Evolutionary conservation across 2,329 filamentous ascomycete species (phyloP).

Genomic region (Mollisia scopiformis): DNA sequence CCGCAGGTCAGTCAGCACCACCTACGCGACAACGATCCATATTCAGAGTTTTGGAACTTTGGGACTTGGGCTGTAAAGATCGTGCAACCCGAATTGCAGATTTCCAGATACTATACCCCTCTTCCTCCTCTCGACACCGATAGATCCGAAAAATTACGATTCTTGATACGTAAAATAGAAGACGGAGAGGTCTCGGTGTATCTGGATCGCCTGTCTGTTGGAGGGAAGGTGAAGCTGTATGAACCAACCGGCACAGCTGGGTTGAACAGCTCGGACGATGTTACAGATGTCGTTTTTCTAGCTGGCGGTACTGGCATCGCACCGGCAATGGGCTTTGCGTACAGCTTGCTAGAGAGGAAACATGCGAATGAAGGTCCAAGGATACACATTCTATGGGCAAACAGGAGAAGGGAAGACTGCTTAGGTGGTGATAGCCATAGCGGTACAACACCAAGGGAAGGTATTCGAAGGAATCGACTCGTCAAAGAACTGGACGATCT

Average conservation of each 20-base stretch:
- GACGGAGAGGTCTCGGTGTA: conserved; percentile 88
- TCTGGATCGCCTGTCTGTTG: conserved; percentile 65
- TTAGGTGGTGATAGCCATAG: conserved; percentile 44
- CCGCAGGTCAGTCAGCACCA: conserved; percentile 37
- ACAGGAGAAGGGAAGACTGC: conserved; percentile 67
- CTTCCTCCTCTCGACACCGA: conserved; percentile 58
- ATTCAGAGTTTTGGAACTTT: conserved; percentile 55
- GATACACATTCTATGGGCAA: conserved; percentile 85
- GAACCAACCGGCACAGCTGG: conserved; percentile 61
- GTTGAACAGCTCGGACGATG: conserved; percentile 30
- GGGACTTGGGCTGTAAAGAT: conserved; percentile 89
- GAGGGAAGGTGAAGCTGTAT: conserved; percentile 71
- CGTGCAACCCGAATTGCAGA: conserved; percentile 93
- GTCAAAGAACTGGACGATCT: conserved; percentile 66
- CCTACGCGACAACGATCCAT: conserved; percentile 30
- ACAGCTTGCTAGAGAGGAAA: conserved; percentile 54
- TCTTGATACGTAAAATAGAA: conserved; percentile 78
- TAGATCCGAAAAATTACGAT: conserved; percentile 54
- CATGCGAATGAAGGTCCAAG: conserved; percentile 37
- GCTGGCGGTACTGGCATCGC: conserved; percentile 93
- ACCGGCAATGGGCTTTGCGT: conserved; percentile 80
- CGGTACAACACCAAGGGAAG: background rate
- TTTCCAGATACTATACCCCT: conserved; percentile 89
- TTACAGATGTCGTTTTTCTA: conserved; percentile 71
- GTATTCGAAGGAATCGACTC: conserved; percentile 49